Evolutionary conservation across 768 basidiomycete species (phyloP), one percentile per base, ranked within the genome.

Genomic region (Tricholoma flavovirens): DNA sequence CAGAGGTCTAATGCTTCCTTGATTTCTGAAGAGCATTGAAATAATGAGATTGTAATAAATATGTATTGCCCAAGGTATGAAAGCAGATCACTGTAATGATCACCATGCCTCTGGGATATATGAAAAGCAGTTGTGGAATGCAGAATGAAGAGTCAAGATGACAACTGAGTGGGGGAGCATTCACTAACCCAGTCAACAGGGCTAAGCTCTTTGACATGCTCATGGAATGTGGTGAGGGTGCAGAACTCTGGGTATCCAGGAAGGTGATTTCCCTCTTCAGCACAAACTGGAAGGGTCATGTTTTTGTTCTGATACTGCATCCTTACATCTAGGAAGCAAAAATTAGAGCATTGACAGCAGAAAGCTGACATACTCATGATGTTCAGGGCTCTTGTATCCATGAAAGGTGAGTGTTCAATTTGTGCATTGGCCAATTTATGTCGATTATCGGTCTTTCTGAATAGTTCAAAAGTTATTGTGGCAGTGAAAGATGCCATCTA

Each of bases 401-500:
- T 65, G 56, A 82, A 62, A 4, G 72, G 68, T n/a, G 71, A 69
- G n/a, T 83, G 59, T 38, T 82, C 49, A 9, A 61, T 62, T 58
- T 81, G 82, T 5, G 73, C 66, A 35, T 66, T 60, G n/a, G 59
- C 64, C 11, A 58, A 55, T 9, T 64, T 54, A 48, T 26, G 53
- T 30, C 45, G 55, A 6, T 56, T 46, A 14, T 59, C 59, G 5
- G 61, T 35, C 59, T 72, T 75, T 60, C 75, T 79, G 73, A 88
- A 90, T 9, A 90, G 76, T 66, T 90, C 89, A 63, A 90, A 87
- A 0, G 85, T 85, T 32, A 90, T 76, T 0, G 83, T 80, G 1
- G 87, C 83, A 0, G 87, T 86, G 69, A 90, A 90, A 3, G 86
- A 6, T 86, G 87, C 88, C 88, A 90, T 61, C 86, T 84, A 56